These are phyloP conservation scores for Ustilago cynodontis DNA, from an alignment of 1,284 basidiomycete genomes.

Conservation along the genomic window DNA sequence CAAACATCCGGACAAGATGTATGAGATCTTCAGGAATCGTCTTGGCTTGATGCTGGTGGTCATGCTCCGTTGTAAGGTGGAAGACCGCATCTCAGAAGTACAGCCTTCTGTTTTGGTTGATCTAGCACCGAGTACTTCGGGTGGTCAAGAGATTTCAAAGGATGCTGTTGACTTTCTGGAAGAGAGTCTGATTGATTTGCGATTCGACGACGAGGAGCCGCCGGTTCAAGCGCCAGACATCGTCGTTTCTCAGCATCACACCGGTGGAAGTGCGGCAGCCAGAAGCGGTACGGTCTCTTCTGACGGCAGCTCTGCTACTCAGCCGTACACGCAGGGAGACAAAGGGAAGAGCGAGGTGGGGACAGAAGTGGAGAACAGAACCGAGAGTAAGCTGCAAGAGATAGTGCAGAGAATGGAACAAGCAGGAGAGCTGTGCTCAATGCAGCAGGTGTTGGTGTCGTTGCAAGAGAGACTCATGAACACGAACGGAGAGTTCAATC, in stretches of 20 bases:
- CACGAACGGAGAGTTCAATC: conserved; percentile 9
- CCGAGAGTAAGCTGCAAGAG: conserved; percentile 3
- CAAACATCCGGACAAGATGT: conserved; percentile 35
- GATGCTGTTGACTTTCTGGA: conserved; percentile 15
- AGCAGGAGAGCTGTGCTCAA: conserved; percentile 24
- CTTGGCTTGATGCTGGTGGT: conserved; percentile 36
- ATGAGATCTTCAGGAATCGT: conserved; percentile 11
- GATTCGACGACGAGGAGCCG: conserved; percentile 20
- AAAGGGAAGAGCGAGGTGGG: background rate
- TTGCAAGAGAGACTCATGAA: conserved; percentile 21
- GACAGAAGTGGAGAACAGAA: conserved; percentile 1
- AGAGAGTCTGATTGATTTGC: conserved; percentile 28
- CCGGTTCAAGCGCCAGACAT: conserved; percentile 17
- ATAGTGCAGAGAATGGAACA: conserved; percentile 17
- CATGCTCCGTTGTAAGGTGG: conserved; percentile 26
- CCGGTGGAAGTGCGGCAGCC: background rate
- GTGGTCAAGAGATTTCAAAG: background rate
- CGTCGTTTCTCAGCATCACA: conserved; percentile 25
- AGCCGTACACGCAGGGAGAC: background rate
- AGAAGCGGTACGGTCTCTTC: background rate
- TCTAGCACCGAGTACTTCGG: background rate
- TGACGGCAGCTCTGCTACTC: background rate
- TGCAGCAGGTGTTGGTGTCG: conserved; percentile 25
- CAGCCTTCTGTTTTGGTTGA: conserved; percentile 1
- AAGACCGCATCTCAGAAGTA: conserved; percentile 21